Evolutionary conservation across 2,329 filamentous ascomycete genomes (phyloP), one percentile per base, ranked within the genome.

Genomic region (Byssoonygena ceratinophila): DNA sequence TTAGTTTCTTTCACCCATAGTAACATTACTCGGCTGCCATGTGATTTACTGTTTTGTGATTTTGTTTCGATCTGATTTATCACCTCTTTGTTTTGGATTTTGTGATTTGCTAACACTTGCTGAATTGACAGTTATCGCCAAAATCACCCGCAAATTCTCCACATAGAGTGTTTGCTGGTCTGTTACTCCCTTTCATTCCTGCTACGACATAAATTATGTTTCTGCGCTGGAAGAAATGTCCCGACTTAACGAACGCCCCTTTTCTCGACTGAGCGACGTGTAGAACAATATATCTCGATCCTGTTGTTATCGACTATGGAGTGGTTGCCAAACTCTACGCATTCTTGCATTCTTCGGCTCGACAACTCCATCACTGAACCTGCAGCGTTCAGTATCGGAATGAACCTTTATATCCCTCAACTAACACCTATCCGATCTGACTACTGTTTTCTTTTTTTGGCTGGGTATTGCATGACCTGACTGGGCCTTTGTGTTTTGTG

Each of bases 101-200:
- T 12, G 2, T 2, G 8, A 6, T 14, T 44, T 27, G 31, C 32
- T 47, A 29, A 47, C 37, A 20, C 7, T 16, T 16, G 5, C 3
- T 9, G 12, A 25, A 37, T 25, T 7, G 29, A 43, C 22, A 96
- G 90, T 96, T 70, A 92, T 96, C 69, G 90, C 90, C 71, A 96
- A 96, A 79, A 75, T 96, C 67, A 94, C 89, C 63, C 84, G 89
- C 74, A 85, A 84, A 72, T 94, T 95, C 79, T 80, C 79, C 46
- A 61, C 61, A 56, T 61, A 64, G 39, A 39, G 37, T 29, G 37
- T 9, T 29, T 43, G 4, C 27, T n/a, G 16, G 11, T 12, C 23
- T 18, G 12, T 44, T 29, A 25, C 20, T 14, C 9, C 20, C 36
- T 25, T 41, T 23, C 16, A 7, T 18, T 16, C 40, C 47, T 11